phyloP scores from a whole-genome alignment of 139 green algal species.

The Haematococcus sp. region DNA sequence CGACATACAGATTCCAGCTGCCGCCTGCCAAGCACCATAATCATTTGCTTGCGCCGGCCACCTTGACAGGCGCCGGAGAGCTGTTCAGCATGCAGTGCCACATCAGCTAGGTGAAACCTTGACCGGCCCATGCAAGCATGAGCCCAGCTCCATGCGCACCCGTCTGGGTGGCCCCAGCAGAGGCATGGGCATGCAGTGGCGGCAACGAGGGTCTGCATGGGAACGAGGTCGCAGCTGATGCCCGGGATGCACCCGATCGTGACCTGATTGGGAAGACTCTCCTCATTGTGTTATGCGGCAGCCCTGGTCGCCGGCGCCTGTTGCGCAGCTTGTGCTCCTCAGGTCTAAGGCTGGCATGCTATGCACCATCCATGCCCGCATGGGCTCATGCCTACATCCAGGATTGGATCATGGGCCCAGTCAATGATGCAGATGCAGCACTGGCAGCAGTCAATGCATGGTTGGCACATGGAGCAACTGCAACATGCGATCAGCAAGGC shows the following conservation, averaged over 20 bases:
- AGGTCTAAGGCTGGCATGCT: not conserved
- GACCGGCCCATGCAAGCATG: too few relatives aligned
- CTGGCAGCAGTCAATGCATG: not conserved
- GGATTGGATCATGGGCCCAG: not conserved
- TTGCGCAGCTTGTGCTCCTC: not conserved
- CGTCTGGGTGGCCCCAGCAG: not conserved
- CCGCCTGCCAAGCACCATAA: not conserved
- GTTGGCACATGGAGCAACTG: conserved; percentile 1
- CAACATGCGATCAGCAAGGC: not conserved
- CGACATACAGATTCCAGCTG: too few relatives aligned
- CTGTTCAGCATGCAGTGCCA: not conserved
- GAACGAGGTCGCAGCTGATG: not conserved
- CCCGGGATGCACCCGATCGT: too few relatives aligned
- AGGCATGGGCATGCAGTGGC: not conserved
- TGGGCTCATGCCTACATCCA: not conserved
- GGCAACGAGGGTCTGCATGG: not conserved
- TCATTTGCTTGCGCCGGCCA: too few relatives aligned
- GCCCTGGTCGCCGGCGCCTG: not conserved
- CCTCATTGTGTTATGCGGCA: not conserved
- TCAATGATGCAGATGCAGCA: not conserved
- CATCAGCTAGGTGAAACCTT: not conserved
- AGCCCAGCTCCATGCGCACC: too few relatives aligned
- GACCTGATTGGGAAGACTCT: not conserved
- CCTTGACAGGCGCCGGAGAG: too few relatives aligned
- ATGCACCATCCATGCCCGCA: not conserved